A percentile compares a stretch with the other conserved stretches of the same genome.
Evolutionary conservation across 306 rosid genomes (phyloP).

Genomic region (Quercus aquifolioides): DNA sequence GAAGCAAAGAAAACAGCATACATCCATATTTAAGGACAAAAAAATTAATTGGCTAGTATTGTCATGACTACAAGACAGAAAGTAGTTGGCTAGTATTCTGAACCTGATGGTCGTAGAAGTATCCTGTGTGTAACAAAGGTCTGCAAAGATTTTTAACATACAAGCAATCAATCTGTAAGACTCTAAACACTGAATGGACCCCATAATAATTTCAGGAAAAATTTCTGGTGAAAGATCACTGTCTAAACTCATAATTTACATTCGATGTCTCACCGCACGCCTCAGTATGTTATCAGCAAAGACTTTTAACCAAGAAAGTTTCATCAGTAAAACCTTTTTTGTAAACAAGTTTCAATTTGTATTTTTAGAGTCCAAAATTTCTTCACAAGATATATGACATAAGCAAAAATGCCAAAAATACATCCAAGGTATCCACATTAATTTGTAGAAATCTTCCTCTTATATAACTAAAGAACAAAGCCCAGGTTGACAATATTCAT

Average conservation of each 20-base stretch:
- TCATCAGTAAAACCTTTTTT: not conserved
- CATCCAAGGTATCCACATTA: not conserved
- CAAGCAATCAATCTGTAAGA: slow-evolving; percentile 13
- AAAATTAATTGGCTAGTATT: slow-evolving; percentile 2
- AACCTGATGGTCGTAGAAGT: slow-evolving; percentile 72
- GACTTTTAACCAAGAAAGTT: not conserved
- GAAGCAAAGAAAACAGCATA: slow-evolving; percentile 16
- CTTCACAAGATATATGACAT: not conserved
- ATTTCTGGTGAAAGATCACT: not conserved
- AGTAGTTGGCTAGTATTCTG: not conserved
- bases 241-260: not conserved
- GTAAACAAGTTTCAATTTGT: not conserved
- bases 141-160: slow-evolving; percentile 48
- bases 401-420: not conserved
- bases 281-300: not conserved
- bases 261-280: not conserved
- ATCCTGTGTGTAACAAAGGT: slow-evolving; percentile 81
- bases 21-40: slow-evolving; percentile 13
- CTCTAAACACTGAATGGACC: not conserved
- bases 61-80: not conserved
- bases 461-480: not conserved
- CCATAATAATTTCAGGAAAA: not conserved
- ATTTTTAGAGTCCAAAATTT: not conserved
- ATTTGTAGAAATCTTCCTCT: not conserved
- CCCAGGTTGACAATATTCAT: not conserved